These are phyloP conservation scores for Scenedesmus sp. DNA, from an alignment of 163 green algal genomes.

Conservation along the genomic window DNA sequence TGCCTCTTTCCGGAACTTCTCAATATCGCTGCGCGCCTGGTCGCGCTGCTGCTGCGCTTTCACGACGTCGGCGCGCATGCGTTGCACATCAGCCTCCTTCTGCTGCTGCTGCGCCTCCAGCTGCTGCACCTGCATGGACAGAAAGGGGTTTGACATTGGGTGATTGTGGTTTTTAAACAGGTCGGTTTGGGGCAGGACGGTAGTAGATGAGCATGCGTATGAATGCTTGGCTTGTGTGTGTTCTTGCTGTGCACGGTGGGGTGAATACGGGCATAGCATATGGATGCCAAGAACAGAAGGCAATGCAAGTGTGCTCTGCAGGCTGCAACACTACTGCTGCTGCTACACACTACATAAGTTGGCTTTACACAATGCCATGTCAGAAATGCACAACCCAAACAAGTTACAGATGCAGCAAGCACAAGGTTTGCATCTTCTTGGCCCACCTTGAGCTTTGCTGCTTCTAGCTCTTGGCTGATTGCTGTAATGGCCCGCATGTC, in stretches of 20 bases:
- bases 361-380: neutral
- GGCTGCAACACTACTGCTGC: too few species aligned
- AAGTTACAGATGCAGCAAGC: neutral
- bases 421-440: too few species aligned
- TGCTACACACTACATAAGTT: too few species aligned
- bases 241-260: too few species aligned
- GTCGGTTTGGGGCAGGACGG: too few species aligned
- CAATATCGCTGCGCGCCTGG: conserved; percentile 6
- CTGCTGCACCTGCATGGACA: conserved; percentile 29
- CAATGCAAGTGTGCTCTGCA: too few species aligned
- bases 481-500: neutral
- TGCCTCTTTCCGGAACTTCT: conserved; percentile 30
- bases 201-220: too few species aligned
- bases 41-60: conserved; percentile 18
- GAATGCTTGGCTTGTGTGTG: too few species aligned
- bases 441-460: neutral
- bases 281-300: too few species aligned
- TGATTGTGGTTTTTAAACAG: too few species aligned
- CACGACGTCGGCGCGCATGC: neutral
- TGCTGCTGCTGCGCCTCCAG: conserved; percentile 47
- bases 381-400: neutral
- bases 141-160: neutral
- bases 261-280: too few species aligned
- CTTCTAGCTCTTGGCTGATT: conserved; percentile 13
- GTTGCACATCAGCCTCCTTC: conserved; percentile 44